Conservation (phyloP, 164 flowering plant genomes). For the Litsea cubeba region DNA sequence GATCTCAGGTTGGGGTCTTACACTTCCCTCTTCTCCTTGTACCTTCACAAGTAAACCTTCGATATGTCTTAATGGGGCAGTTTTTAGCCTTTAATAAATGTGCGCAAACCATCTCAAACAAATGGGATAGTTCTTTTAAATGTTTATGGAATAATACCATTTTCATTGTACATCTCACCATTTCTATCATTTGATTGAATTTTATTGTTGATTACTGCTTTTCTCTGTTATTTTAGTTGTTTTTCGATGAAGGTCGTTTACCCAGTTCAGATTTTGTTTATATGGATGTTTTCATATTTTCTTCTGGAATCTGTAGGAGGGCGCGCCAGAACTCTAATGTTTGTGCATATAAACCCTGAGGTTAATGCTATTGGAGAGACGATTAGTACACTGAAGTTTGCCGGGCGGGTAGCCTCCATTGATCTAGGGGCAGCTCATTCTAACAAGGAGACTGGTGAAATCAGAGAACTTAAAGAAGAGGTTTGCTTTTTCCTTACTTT, state of each 20-base stretch:
- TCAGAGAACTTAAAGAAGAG: constrained; percentile 78
- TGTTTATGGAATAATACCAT: no score
- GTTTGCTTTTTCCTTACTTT: constrained; percentile 23
- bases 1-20: no score
- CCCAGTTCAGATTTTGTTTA: not conserved
- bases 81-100: no score
- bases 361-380: constrained; percentile 75
- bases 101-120: no score
- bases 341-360: constrained; percentile 90
- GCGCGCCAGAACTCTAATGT: constrained; percentile 92
- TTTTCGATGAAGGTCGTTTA: not conserved
- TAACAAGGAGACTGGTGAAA: constrained; percentile 78
- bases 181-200: no score
- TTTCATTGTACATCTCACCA: no score
- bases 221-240: no score
- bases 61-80: no score
- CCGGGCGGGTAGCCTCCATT: constrained; percentile 79
- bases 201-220: no score
- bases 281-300: not conserved
- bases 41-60: no score
- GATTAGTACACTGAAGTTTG: constrained; percentile 87
- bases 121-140: no score
- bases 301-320: constrained; percentile 49
- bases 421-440: constrained; percentile 88
- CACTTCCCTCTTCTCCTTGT: no score